phyloP scores from a whole-genome alignment of 805 yeast species.

The Saccharomyces kudriavzevii region DNA sequence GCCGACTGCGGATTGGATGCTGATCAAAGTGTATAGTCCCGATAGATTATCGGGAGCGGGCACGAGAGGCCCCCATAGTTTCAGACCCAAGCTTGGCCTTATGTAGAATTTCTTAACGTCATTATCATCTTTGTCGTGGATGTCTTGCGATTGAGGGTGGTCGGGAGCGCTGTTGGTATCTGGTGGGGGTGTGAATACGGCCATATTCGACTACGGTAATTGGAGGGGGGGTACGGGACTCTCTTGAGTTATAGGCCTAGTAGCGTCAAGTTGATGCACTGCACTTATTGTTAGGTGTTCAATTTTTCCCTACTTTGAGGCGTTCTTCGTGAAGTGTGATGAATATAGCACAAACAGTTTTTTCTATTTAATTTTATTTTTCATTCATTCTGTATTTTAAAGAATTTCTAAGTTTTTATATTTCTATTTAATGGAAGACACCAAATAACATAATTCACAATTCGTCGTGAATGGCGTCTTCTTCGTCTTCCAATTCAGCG shows the following conservation, averaged over 20 bases:
- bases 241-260: neutral
- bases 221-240: neutral
- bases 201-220: constrained; percentile 14
- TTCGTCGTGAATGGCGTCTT: constrained; percentile 21
- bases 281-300: neutral
- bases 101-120: constrained; percentile 24
- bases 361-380: neutral
- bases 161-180: neutral
- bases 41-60: constrained; percentile 61
- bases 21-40: constrained; percentile 46
- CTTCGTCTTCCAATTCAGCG: constrained; percentile 11
- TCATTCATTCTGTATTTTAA: too few relatives aligned
- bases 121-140: constrained; percentile 14
- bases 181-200: constrained; percentile 25
- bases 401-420: neutral
- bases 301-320: neutral
- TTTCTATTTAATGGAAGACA: neutral
- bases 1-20: constrained; percentile 48
- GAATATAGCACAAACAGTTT: neutral
- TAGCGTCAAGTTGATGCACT: neutral
- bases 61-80: constrained; percentile 61
- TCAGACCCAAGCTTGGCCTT: constrained; percentile 53
- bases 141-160: constrained; percentile 1
- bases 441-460: constrained; percentile 8
- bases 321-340: neutral